phyloP scores from a whole-genome alignment of 2,329 filamentous ascomycete species.

The Hortaea werneckii region DNA sequence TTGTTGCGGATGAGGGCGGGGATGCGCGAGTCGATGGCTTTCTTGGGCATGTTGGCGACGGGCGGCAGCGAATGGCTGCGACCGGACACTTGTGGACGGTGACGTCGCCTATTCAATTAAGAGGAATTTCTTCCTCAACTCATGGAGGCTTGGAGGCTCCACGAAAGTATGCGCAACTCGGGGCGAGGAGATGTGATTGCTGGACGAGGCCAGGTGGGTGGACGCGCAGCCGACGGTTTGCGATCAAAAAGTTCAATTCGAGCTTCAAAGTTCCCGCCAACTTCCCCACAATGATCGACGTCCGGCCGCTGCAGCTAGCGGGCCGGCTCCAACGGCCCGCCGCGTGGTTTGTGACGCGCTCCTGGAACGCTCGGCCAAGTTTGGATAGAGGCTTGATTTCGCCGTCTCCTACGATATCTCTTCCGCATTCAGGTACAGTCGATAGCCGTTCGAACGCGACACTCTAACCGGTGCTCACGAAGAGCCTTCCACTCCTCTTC shows the following conservation, averaged over 20 bases:
- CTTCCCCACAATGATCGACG: neutral
- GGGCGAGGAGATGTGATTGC: no score
- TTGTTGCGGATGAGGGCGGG: conserved; percentile 86
- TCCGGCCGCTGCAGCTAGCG: neutral
- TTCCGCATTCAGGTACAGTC: no score
- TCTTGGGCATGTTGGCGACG: conserved; percentile 44
- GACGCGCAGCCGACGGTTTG: no score
- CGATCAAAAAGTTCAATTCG: neutral
- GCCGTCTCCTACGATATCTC: no score
- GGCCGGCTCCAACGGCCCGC: neutral
- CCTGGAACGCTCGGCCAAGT: neutral
- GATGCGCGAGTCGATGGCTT: conserved; percentile 68
- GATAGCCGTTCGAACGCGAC: no score
- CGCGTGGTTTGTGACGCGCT: neutral
- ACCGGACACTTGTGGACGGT: neutral
- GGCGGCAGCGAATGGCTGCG: neutral
- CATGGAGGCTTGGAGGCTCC: no score
- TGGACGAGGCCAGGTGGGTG: no score
- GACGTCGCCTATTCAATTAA: neutral
- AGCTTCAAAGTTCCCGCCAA: neutral
- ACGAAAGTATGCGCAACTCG: no score
- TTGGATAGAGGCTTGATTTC: no score
- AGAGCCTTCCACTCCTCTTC: no score
- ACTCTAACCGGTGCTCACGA: no score
- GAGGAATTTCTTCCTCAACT: no score